These are phyloP conservation scores for Trichoderma afroharzianum DNA, from an alignment of 2,329 filamentous ascomycete genomes.

Conservation along the genomic window DNA sequence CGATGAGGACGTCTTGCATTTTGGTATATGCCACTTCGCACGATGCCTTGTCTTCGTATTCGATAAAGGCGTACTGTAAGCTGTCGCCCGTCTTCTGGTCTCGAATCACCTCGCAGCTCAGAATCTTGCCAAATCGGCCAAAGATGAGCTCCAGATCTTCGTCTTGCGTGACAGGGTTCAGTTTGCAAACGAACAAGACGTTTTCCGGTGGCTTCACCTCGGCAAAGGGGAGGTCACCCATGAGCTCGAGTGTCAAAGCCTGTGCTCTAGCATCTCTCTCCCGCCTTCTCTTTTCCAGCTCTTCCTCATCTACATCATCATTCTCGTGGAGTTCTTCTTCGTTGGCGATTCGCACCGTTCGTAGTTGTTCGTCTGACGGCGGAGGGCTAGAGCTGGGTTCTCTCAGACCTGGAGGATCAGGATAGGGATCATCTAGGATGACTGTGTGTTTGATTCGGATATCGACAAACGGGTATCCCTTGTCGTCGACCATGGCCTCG, in stretches of 20 bases:
- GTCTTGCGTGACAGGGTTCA: slow-evolving; percentile 94
- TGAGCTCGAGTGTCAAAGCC: slow-evolving; percentile 93
- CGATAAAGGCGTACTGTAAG: slow-evolving; percentile 95
- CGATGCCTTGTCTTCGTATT: slow-evolving; percentile 87
- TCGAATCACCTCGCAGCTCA: slow-evolving; percentile 93
- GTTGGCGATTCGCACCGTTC: slow-evolving; percentile 86
- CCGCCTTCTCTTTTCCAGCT: slow-evolving; percentile 71
- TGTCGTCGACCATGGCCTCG: slow-evolving; percentile 78
- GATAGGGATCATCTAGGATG: slow-evolving; percentile 85
- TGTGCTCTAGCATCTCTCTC: slow-evolving; percentile 91
- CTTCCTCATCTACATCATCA: slow-evolving; percentile 69
- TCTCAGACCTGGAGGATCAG: slow-evolving; percentile 71
- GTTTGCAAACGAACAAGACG: slow-evolving; percentile 95
- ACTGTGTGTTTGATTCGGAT: slow-evolving; percentile 93
- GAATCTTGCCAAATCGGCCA: slow-evolving; percentile 89
- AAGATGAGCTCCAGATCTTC: slow-evolving; percentile 95
- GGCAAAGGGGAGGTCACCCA: slow-evolving; percentile 93
- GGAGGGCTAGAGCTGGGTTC: slow-evolving; percentile 77
- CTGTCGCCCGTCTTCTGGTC: slow-evolving; percentile 93
- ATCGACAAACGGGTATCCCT: slow-evolving; percentile 84
- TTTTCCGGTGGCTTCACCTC: slow-evolving; percentile 98
- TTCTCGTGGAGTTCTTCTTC: slow-evolving; percentile 79
- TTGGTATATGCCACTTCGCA: slow-evolving; percentile 97
- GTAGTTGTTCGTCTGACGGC: slow-evolving; percentile 79
- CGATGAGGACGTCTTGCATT: slow-evolving; percentile 96